Conservation (phyloP, 805 yeast species). For the Blastobotrys americana region DNA sequence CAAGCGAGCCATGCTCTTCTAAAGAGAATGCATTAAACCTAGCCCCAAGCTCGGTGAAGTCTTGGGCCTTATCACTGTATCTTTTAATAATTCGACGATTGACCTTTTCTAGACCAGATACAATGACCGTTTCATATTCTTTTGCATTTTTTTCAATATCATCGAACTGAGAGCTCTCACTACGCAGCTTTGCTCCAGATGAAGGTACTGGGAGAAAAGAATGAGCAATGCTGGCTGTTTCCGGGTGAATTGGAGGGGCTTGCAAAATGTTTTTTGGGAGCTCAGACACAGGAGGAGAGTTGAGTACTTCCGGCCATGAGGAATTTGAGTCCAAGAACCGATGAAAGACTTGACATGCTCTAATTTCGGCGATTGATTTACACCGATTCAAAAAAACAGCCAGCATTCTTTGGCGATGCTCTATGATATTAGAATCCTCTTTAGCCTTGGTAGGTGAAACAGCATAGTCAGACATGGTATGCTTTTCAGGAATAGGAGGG, state of each 20-base stretch:
- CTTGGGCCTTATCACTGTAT: conserved; percentile 52
- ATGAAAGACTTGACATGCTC: conserved; percentile 54
- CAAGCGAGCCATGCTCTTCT: conserved; percentile 36
- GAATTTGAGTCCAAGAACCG: conserved; percentile 81
- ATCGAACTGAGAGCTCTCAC: conserved; percentile 36
- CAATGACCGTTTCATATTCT: conserved; percentile 41
- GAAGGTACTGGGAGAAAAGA: conserved; percentile 57
- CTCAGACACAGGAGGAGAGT: conserved; percentile 46
- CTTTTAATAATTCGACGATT: conserved; percentile 49
- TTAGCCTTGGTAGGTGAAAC: conserved; percentile 39
- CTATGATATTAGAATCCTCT: conserved; percentile 41
- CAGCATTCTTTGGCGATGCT: conserved; percentile 67
- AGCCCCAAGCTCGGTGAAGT: conserved; percentile 72
- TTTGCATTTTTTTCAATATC: conserved; percentile 39
- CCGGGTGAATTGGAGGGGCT: conserved; percentile 57
- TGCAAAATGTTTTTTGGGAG: conserved; percentile 48
- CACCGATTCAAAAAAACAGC: conserved; percentile 76
- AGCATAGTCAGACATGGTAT: conserved; percentile 47
- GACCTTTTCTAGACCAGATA: conserved; percentile 46
- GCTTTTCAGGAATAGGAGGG: conserved; percentile 93
- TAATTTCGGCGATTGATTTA: conserved; percentile 46
- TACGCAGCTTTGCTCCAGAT: conserved; percentile 31
- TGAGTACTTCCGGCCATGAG: conserved; percentile 70
- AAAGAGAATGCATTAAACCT: conserved; percentile 53
- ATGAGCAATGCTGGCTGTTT: conserved; percentile 51